A percentile compares a stretch with the other conserved stretches of the same genome.
These are phyloP conservation scores for Boletus subluridellus DNA, from an alignment of 1,284 basidiomycete species.

Conservation along the genomic window DNA sequence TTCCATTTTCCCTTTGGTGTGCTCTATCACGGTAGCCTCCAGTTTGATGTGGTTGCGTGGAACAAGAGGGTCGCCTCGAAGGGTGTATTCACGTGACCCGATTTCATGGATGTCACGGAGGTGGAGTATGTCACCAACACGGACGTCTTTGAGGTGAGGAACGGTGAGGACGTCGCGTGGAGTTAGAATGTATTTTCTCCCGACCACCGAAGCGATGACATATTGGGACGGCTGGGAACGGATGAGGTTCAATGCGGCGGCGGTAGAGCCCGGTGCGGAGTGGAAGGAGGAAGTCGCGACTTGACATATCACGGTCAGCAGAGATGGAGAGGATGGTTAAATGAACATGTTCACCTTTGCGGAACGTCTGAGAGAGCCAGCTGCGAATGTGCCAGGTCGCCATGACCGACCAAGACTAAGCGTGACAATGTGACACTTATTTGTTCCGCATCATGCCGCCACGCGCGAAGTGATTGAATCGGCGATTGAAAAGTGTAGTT, in stretches of 20 bases:
- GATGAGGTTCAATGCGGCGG: constrained; percentile 63
- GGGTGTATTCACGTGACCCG: constrained; percentile 92
- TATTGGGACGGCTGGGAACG: constrained; percentile 84
- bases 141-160: constrained; percentile 77
- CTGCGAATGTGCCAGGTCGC: constrained; percentile 20
- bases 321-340: neutral
- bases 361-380: constrained; percentile 25
- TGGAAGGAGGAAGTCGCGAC: constrained; percentile 17
- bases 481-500: constrained; percentile 32
- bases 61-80: constrained; percentile 68
- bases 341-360: constrained; percentile 17
- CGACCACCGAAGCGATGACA: constrained; percentile 84
- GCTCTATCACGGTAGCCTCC: constrained; percentile 89
- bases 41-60: constrained; percentile 64
- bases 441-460: constrained; percentile 6
- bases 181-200: constrained; percentile 84
- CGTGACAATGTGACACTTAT: constrained; percentile 1
- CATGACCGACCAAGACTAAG: constrained; percentile 15
- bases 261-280: constrained; percentile 28
- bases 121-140: constrained; percentile 79
- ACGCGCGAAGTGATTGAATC: constrained; percentile 21
- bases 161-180: constrained; percentile 90
- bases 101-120: constrained; percentile 91
- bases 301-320: constrained; percentile 13
- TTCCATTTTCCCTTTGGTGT: constrained; percentile 93